Evolutionary conservation across 345 rosid species (phyloP).

Genomic region (Linum lewisii): DNA sequence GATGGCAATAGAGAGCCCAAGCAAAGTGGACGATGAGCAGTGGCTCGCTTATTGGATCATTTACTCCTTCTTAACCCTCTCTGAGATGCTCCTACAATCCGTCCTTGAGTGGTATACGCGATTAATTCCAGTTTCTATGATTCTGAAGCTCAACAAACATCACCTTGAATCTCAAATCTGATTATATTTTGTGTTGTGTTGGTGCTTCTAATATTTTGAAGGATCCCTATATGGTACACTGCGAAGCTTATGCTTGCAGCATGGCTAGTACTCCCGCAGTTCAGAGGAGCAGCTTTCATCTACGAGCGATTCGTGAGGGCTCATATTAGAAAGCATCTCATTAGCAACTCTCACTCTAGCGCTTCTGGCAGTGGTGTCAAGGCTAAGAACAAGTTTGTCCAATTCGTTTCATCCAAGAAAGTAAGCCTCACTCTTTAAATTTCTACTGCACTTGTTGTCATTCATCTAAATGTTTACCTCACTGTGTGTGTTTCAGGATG

Average conservation of each 20-base stretch:
- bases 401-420: constrained; percentile 1
- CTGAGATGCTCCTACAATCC: constrained; percentile 63
- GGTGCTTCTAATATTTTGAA: constrained; percentile 9
- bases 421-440: neutral
- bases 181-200: neutral
- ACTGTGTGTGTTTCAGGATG: neutral
- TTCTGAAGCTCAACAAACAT: no score
- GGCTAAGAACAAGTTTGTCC: constrained; percentile 20
- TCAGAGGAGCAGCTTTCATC: constrained; percentile 69
- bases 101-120: constrained; percentile 65
- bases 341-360: no score
- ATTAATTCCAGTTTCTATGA: neutral
- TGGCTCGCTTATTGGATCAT: constrained; percentile 96
- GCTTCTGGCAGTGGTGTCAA: constrained; percentile 10
- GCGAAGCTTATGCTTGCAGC: constrained; percentile 45
- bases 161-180: no score
- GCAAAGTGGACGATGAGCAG: constrained; percentile 63
- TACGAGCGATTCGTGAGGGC: constrained; percentile 50
- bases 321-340: constrained; percentile 31
- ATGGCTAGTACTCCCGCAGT: constrained; percentile 76
- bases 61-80: constrained; percentile 65
- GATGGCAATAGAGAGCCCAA: constrained; percentile 61
- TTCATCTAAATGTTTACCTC: neutral
- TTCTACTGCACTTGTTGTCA: no score
- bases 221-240: constrained; percentile 83